A percentile compares a stretch with the other conserved stretches of the same genome.
Evolutionary conservation across 768 basidiomycete species (phyloP).

Genomic region (Suillus variegatus): DNA sequence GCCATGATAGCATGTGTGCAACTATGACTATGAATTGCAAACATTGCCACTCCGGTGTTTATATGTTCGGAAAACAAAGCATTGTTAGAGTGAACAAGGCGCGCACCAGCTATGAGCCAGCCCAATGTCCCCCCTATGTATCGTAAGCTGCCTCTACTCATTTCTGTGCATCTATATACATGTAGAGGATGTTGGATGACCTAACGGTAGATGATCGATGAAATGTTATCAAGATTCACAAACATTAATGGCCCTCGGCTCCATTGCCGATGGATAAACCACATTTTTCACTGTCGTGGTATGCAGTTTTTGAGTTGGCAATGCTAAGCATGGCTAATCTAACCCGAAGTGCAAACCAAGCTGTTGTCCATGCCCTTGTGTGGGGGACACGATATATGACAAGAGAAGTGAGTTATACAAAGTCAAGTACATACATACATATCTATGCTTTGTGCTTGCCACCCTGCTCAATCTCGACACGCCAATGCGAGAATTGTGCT

Average conservation of each 20-base stretch:
- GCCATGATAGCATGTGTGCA: conserved; percentile 38
- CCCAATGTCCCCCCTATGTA: neutral
- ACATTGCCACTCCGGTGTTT: neutral
- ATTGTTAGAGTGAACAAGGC: neutral
- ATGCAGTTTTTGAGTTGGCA: neutral
- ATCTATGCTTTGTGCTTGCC: conserved; percentile 70
- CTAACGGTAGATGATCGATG: neutral
- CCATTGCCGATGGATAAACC: neutral
- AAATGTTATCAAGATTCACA: neutral
- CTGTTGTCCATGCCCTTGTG: neutral
- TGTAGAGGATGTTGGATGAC: neutral
- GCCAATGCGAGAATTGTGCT: conserved; percentile 67
- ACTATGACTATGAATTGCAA: conserved; percentile 26
- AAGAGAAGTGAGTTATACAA: neutral
- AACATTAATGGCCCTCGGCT: neutral
- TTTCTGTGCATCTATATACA: neutral
- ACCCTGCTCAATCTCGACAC: conserved; percentile 93
- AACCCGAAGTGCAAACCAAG: neutral
- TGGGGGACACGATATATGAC: neutral
- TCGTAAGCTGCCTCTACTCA: neutral
- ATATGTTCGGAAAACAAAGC: neutral
- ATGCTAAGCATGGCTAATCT: neutral
- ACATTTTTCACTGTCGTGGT: neutral
- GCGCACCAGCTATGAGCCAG: neutral
- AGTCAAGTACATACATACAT: conserved; percentile 51